A percentile compares a stretch with the other conserved stretches of the same genome.
These are phyloP conservation scores for Ceratocystis albifundus DNA, from an alignment of 2,329 filamentous ascomycete species.

Conservation along the genomic window DNA sequence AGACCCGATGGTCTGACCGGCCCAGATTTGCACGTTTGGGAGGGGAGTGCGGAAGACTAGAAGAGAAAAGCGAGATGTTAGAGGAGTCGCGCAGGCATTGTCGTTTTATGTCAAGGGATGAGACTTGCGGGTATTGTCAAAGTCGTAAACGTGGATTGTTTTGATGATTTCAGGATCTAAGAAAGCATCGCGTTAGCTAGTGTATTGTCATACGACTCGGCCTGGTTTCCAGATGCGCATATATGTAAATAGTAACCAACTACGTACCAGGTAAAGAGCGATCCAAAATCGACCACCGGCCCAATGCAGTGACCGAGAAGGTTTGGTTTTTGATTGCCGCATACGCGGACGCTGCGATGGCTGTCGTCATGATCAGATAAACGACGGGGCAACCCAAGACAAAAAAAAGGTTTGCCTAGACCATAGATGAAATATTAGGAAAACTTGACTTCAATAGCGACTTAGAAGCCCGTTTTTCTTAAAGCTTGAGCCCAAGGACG, in stretches of 20 bases:
- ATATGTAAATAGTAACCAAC: too few species aligned
- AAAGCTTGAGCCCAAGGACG: too few species aligned
- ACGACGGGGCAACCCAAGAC: neutral
- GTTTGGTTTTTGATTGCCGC: slow-evolving; percentile 20
- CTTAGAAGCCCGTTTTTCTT: too few species aligned
- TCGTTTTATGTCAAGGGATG: neutral
- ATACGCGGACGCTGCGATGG: slow-evolving; percentile 17
- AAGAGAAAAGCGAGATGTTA: slow-evolving; percentile 20
- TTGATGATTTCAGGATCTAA: slow-evolving; percentile 56
- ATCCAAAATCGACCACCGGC: slow-evolving; percentile 21
- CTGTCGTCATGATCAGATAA: slow-evolving; percentile 14
- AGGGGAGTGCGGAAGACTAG: slow-evolving; percentile 82
- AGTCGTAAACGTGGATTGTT: slow-evolving; percentile 86
- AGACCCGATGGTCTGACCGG: slow-evolving; percentile 60
- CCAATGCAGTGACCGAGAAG: slow-evolving; percentile 19
- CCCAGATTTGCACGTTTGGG: slow-evolving; percentile 83
- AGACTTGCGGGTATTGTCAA: slow-evolving; percentile 78
- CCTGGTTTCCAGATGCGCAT: too few species aligned
- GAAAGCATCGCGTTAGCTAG: too few species aligned
- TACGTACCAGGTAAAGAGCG: slow-evolving; percentile 19
- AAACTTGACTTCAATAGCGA: too few species aligned
- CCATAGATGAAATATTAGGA: neutral
- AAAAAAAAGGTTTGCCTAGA: neutral
- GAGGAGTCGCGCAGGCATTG: neutral
- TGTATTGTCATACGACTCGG: too few species aligned